phyloP scores from a whole-genome alignment of 129 eudicot genomes.

The Flaveria bidentis region DNA sequence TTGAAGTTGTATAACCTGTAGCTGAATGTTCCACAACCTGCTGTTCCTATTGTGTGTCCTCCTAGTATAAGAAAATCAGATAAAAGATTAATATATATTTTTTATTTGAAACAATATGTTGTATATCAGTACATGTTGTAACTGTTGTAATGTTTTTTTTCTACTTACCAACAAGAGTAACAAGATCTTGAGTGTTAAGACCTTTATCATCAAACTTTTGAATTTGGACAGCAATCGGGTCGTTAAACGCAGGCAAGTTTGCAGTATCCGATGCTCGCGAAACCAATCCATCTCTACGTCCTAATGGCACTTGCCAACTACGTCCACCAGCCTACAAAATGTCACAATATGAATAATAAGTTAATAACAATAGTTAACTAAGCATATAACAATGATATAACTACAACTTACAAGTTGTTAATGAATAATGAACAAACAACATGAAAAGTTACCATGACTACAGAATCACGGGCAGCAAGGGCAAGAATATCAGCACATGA shows the following conservation, averaged over 20 bases:
- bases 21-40: conserved; percentile 53
- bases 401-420: not conserved
- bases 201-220: conserved; percentile 48
- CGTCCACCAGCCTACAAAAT: conserved; percentile 48
- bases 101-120: not conserved
- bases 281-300: conserved; percentile 72
- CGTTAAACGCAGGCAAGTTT: conserved; percentile 50
- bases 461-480: conserved; percentile 81
- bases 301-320: conserved; percentile 58
- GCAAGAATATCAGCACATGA: conserved; percentile 92
- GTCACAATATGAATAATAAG: too few relatives aligned
- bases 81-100: not conserved
- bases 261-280: conserved; percentile 57
- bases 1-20: conserved; percentile 66
- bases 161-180: conserved; percentile 67
- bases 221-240: conserved; percentile 45
- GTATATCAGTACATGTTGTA: too few relatives aligned
- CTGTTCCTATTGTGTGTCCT: conserved; percentile 74
- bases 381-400: too few relatives aligned
- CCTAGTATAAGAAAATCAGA: conserved; percentile 32
- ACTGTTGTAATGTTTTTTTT: not conserved
- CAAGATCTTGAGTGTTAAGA: conserved; percentile 62
- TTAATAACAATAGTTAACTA: not conserved
- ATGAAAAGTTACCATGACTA: conserved; percentile 46
- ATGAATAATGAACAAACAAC: too few relatives aligned